phyloP scores from a whole-genome alignment of 129 eudicot genomes.

The carrot (Daucus carota) region DNA sequence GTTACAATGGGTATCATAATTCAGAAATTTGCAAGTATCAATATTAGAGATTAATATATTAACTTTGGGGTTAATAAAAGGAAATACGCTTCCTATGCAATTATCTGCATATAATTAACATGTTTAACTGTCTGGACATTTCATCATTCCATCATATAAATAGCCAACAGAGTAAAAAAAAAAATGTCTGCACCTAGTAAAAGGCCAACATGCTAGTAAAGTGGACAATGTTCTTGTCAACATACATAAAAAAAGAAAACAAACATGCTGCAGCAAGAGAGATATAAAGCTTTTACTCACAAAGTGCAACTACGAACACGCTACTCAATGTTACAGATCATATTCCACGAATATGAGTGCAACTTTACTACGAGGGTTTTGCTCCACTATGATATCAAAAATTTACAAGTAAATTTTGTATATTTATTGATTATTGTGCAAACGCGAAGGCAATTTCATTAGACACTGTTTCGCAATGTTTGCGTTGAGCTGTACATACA shows the following conservation, averaged over 20 bases:
- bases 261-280: not conserved
- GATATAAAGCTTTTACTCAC: not conserved
- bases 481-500: not conserved
- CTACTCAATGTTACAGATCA: not conserved
- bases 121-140: too few species aligned
- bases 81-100: too few species aligned
- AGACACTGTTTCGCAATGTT: not conserved
- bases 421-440: too few species aligned
- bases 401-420: not conserved
- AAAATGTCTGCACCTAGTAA: too few species aligned
- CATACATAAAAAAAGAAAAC: not conserved
- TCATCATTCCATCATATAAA: too few species aligned
- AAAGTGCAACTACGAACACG: not conserved
- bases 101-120: too few species aligned
- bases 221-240: not conserved
- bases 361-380: not conserved
- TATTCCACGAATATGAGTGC: not conserved
- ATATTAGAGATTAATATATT: not conserved
- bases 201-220: not conserved
- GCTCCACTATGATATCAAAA: not conserved
- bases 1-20: not conserved
- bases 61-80: not conserved
- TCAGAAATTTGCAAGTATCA: not conserved
- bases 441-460: not conserved
- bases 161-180: too few species aligned